phyloP scores from a whole-genome alignment of 176 grass and related monocot genomes.

The Tillandsia leiboldiana region DNA sequence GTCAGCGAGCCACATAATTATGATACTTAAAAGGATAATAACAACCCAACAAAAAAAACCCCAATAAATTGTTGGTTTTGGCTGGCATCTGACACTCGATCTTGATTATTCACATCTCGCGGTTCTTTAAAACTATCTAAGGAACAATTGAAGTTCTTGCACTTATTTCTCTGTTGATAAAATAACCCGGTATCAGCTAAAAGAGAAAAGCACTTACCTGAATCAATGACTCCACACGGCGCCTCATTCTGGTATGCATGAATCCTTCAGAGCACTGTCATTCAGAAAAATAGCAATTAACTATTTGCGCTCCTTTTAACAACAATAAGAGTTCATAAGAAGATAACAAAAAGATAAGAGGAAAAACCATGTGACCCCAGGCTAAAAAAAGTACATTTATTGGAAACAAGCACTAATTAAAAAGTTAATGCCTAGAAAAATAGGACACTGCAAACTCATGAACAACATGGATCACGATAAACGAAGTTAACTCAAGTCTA shows the following conservation, averaged over 20 bases:
- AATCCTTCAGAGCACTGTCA: conserved; percentile 94
- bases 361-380: background rate
- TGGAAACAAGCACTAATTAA: too few species aligned
- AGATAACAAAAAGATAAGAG: background rate
- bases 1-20: too few species aligned
- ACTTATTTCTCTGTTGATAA: background rate
- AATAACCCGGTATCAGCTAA: background rate
- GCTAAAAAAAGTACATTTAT: too few species aligned
- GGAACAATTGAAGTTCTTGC: conserved; percentile 3
- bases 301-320: background rate
- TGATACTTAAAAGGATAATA: too few species aligned
- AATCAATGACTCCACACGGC: conserved; percentile 88
- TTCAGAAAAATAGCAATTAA: conserved; percentile 15
- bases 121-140: too few species aligned
- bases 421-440: too few species aligned
- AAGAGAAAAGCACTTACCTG: conserved; percentile 39
- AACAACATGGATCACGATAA: background rate
- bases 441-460: too few species aligned
- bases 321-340: conserved; percentile 2
- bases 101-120: too few species aligned
- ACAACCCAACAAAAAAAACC: too few species aligned
- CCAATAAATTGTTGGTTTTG: too few species aligned
- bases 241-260: conserved; percentile 99
- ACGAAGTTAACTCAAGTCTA: background rate
- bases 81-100: too few species aligned